These are phyloP conservation scores for Raphanus hybrid DNA, from an alignment of 441 rosid species.

Conservation along the genomic window DNA sequence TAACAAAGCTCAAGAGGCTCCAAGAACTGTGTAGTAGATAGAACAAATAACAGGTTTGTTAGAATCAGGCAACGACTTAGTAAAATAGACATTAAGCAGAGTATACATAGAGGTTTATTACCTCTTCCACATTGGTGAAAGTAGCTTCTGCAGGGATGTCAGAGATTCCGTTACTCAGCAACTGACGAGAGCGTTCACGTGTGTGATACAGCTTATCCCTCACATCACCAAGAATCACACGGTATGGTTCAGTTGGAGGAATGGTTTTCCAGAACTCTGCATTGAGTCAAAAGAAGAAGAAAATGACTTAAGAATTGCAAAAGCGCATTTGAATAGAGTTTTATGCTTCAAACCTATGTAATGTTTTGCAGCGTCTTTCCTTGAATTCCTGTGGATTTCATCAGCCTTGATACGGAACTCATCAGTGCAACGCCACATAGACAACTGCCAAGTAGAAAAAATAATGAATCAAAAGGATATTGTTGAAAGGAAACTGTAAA, in stretches of 20 bases:
- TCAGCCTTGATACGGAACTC: slow-evolving; percentile 79
- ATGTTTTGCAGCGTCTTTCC: slow-evolving; percentile 88
- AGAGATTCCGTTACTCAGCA: slow-evolving; percentile 66
- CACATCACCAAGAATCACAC: slow-evolving; percentile 87
- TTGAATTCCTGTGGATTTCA: slow-evolving; percentile 68
- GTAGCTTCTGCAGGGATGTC: slow-evolving; percentile 83
- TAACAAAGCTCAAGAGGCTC: slow-evolving; percentile 90
- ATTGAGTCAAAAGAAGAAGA: neutral
- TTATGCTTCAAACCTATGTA: slow-evolving; percentile 65
- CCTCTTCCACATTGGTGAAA: slow-evolving; percentile 76
- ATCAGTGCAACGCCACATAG: slow-evolving; percentile 97
- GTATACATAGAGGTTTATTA: slow-evolving; percentile 35
- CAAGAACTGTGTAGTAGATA: slow-evolving; percentile 56
- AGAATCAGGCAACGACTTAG: neutral
- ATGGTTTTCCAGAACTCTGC: slow-evolving; percentile 90
- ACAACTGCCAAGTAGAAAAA: slow-evolving; percentile 58
- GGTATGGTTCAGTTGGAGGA: slow-evolving; percentile 83
- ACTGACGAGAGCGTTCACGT: slow-evolving; percentile 83
- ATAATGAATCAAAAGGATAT: slow-evolving; percentile 22
- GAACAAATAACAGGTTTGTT: neutral
- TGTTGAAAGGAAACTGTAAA: neutral
- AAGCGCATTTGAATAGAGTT: neutral
- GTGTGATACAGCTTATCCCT: slow-evolving; percentile 83
- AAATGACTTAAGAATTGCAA: neutral
- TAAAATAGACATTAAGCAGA: neutral